phyloP scores from a whole-genome alignment of 257 asterid species.

The Verbena officinalis region DNA sequence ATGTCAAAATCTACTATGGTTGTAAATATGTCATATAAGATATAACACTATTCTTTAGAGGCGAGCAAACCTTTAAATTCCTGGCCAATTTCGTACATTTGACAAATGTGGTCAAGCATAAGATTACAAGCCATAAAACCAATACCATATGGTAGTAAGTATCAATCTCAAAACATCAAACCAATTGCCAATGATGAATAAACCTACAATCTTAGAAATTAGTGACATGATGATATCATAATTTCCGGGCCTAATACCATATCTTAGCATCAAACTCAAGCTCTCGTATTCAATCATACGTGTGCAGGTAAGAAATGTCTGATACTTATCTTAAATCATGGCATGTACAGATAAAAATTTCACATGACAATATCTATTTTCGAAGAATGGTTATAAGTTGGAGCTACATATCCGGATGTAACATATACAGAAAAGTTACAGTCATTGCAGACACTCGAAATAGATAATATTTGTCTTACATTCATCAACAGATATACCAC shows the following conservation, averaged over 20 bases:
- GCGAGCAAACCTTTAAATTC: too few relatives aligned
- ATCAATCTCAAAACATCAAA: neutral
- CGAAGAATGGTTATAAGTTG: constrained; percentile 13
- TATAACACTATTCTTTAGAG: neutral
- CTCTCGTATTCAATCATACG: constrained; percentile 7
- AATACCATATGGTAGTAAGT: neutral
- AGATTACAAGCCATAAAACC: neutral
- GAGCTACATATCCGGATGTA: constrained; percentile 23
- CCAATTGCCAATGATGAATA: neutral
- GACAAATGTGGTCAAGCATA: neutral
- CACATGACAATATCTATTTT: constrained; percentile 21
- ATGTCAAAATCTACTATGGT: neutral
- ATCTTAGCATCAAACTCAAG: neutral
- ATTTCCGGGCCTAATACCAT: neutral
- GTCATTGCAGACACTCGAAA: constrained; percentile 24
- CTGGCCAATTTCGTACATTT: too few relatives aligned
- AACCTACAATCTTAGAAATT: neutral
- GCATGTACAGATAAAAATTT: constrained; percentile 8
- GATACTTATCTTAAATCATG: constrained; percentile 7
- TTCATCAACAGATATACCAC: constrained; percentile 28
- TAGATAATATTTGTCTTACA: constrained; percentile 12
- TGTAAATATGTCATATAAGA: neutral
- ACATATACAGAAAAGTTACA: constrained; percentile 31
- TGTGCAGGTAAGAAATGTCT: constrained; percentile 14
- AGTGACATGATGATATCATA: neutral